These are phyloP conservation scores for Mortierella sp. DNA, from an alignment of 371 early-diverging fungal species.

Conservation along the genomic window DNA sequence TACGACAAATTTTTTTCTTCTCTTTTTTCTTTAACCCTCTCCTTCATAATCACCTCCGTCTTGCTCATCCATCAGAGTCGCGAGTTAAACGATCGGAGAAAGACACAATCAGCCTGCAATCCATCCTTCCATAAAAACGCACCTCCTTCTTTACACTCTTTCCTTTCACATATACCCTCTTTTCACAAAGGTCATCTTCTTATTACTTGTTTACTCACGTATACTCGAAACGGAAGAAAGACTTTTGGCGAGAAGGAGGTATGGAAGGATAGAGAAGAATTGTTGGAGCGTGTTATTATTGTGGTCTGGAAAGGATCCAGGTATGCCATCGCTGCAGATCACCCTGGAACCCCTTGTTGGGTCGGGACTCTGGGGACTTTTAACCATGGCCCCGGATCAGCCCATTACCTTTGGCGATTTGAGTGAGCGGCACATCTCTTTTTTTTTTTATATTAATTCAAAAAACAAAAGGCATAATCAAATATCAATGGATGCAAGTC, in stretches of 20 bases:
- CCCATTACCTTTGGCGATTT: constrained; percentile 57
- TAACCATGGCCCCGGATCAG: constrained; percentile 54
- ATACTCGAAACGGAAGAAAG: not conserved
- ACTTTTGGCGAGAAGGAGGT: not conserved
- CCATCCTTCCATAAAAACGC: constrained; percentile 31
- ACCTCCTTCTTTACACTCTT: not conserved
- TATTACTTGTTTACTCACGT: constrained; percentile 10
- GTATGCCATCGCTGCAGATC: constrained; percentile 56
- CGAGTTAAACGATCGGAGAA: constrained; percentile 53
- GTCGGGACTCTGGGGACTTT: constrained; percentile 47
- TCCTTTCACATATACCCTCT: not conserved
- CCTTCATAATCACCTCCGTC: constrained; percentile 47
- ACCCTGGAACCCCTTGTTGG: constrained; percentile 22
- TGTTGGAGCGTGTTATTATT: constrained; percentile 3
- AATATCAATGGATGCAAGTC: not conserved
- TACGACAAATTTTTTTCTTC: constrained; percentile 6
- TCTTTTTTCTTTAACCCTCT: constrained; percentile 33
- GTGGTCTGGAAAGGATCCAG: constrained; percentile 47
- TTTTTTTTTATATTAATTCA: constrained; percentile 3
- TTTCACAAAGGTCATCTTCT: not conserved
- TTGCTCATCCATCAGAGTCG: constrained; percentile 22
- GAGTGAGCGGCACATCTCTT: constrained; percentile 44
- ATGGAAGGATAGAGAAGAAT: not conserved
- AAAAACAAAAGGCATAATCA: not conserved
- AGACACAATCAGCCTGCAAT: constrained; percentile 56